Evolutionary conservation across 352 stramenopile species (phyloP), one percentile per base, ranked within the genome.

Genomic region (Albugo candida): DNA sequence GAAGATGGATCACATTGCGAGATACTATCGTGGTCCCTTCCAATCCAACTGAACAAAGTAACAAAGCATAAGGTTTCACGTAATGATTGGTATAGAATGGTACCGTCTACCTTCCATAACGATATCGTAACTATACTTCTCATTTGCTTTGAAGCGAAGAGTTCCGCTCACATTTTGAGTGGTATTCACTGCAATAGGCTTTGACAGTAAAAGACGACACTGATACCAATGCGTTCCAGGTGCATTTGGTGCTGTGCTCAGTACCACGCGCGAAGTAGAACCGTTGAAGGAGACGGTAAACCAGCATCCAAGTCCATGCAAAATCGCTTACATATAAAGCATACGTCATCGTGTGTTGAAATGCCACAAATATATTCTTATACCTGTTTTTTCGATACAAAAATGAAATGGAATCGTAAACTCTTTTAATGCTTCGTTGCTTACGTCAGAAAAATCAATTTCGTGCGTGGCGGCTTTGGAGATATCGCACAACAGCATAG

Each of bases 261-360:
- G 70, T 41, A 87, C 70, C 8, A 96, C 68, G 5, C 65, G 63
- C 10, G 77, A 58, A 20, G 71, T 68, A 13, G 70, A 85, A 2
- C 93, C 94, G 36, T 81, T 67, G 54, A 99, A 99, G 59, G 98
- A 91, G 20, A 97, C 83, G 4, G 92, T 97, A 64, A 99, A 99
- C 96, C 96, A 99, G 54, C 93, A 96, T 17, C 92, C 95, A 42
- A 99, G 80, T 5, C 94, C 96, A 61, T 96, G 95, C 51, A 99
- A 73, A 37, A 95, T 83, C 5, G 83, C 83, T 51, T 60, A 48
- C 13, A 8, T 18, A 13, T 13, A 17, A 24, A 16, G 13, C 4
- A 35, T 47, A 6, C 31, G 24, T 11, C 19, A n/a, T 41, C 13
- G 12, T 14, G 12, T 14, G 37, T 24, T 34, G 3, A 27, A 45